Percentiles rank a stretch among this genome's conserved stretches.
Evolutionary conservation across 2,329 filamentous ascomycete genomes (phyloP).

Genomic region (Sclerotinia trifoliorum): DNA sequence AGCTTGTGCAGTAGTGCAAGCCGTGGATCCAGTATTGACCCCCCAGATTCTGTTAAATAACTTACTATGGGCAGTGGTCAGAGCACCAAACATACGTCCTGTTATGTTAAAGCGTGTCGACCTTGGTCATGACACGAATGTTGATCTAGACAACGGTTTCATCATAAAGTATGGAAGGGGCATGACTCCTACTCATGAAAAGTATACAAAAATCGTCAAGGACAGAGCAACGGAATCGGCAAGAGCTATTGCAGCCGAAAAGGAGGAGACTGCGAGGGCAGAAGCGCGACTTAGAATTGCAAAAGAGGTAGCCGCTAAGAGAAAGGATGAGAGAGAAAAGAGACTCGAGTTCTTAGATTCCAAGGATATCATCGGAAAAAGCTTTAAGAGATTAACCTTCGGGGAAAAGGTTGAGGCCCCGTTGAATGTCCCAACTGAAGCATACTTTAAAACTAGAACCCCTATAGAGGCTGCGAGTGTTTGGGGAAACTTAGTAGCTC

Average conservation of each 20-base stretch:
- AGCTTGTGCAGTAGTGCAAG: conserved; percentile 3
- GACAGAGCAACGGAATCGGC: not conserved
- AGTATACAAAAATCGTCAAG: conserved; percentile 6
- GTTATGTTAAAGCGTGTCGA: conserved; percentile 14
- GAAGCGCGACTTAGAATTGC: not conserved
- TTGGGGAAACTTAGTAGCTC: not conserved
- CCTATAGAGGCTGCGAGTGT: not conserved
- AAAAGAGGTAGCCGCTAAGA: not conserved
- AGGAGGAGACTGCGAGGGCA: not conserved
- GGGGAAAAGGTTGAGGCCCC: not conserved
- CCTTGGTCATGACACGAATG: not conserved
- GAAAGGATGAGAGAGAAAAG: not conserved
- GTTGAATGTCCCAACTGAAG: not conserved
- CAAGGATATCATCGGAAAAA: not conserved
- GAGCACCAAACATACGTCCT: not conserved
- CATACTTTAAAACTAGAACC: not conserved
- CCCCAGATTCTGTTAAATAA: not conserved
- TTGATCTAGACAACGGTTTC: conserved; percentile 17
- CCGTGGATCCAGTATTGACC: not conserved
- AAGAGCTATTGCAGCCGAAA: not conserved
- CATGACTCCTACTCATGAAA: not conserved
- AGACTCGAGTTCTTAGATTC: not conserved
- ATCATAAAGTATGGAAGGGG: conserved; percentile 10
- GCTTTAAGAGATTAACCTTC: not conserved
- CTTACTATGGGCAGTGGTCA: conserved; percentile 16